Evolutionary conservation across 2,329 filamentous ascomycete species (phyloP).

Genomic region (Monascus ruber): DNA sequence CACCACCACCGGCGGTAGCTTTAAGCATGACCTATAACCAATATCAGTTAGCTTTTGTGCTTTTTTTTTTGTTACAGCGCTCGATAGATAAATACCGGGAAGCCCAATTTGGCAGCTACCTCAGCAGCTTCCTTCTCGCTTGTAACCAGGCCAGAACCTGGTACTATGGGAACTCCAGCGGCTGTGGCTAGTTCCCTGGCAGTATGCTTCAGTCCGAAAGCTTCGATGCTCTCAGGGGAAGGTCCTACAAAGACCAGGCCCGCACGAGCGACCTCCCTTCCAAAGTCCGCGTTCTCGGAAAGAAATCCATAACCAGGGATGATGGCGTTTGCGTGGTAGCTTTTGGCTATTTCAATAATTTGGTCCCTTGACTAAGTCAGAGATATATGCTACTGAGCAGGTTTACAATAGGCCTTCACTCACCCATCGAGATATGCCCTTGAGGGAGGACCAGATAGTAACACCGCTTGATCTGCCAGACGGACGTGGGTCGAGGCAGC

Average conservation of each 20-base stretch:
- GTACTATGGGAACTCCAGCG: conserved; percentile 45
- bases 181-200: conserved; percentile 43
- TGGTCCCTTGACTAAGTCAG: conserved; percentile 13
- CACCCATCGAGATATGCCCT: conserved; percentile 40
- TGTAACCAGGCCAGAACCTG: conserved; percentile 41
- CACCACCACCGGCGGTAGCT: conserved; percentile 68
- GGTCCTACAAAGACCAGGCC: conserved; percentile 53
- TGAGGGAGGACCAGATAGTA: conserved; percentile 38
- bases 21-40: conserved; percentile 54
- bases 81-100: conserved; percentile 26
- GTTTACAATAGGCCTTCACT: neutral
- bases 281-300: conserved; percentile 51
- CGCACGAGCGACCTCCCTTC: conserved; percentile 38
- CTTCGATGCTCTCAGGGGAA: conserved; percentile 40
- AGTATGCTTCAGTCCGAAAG: conserved; percentile 49
- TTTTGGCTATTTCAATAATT: conserved; percentile 41
- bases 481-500: conserved; percentile 44
- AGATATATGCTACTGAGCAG: neutral
- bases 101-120: conserved; percentile 36
- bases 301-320: conserved; percentile 59
- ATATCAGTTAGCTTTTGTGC: neutral
- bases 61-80: neutral
- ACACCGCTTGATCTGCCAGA: conserved; percentile 42
- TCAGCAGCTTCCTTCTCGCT: conserved; percentile 37
- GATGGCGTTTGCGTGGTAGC: conserved; percentile 43